These are phyloP conservation scores for Basidiobolus heterosporus DNA, from an alignment of 371 early-diverging fungal genomes.

Conservation along the genomic window DNA sequence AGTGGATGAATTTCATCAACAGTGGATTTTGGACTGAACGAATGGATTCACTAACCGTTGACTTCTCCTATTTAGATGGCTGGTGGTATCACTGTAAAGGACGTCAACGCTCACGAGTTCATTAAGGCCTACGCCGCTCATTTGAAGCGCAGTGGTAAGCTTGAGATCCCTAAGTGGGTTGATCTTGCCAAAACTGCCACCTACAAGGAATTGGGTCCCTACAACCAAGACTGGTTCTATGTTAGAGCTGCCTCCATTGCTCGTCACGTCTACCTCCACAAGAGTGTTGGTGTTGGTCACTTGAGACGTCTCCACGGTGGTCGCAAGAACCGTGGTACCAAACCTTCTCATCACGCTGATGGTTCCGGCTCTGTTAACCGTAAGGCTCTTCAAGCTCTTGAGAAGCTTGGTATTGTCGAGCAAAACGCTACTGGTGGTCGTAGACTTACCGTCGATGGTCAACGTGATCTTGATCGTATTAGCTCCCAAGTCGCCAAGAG, in stretches of 20 bases:
- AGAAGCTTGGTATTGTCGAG: slow-evolving; percentile 92
- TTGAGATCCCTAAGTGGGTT: slow-evolving; percentile 95
- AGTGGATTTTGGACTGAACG: no score
- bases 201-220: slow-evolving; percentile 90
- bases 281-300: slow-evolving; percentile 87
- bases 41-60: no score
- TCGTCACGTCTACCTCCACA: slow-evolving; percentile 93
- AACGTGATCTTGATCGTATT: slow-evolving; percentile 71
- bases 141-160: slow-evolving; percentile 93
- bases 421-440: slow-evolving; percentile 64
- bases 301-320: slow-evolving; percentile 88
- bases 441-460: slow-evolving; percentile 63
- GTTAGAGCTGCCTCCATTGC: slow-evolving; percentile 92
- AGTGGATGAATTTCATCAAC: no score
- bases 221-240: slow-evolving; percentile 98
- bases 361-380: slow-evolving; percentile 86
- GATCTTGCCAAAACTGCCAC: slow-evolving; percentile 95
- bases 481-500: slow-evolving; percentile 28
- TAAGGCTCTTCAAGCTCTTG: slow-evolving; percentile 90
- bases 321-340: slow-evolving; percentile 76
- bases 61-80: slow-evolving; percentile 11
- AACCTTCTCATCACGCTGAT: slow-evolving; percentile 79
- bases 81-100: slow-evolving; percentile 86
- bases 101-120: slow-evolving; percentile 88
- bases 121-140: slow-evolving; percentile 94